Base-by-base conservation (phyloP, 164 flowering plant species). In the Echeveria elegans region DNA sequence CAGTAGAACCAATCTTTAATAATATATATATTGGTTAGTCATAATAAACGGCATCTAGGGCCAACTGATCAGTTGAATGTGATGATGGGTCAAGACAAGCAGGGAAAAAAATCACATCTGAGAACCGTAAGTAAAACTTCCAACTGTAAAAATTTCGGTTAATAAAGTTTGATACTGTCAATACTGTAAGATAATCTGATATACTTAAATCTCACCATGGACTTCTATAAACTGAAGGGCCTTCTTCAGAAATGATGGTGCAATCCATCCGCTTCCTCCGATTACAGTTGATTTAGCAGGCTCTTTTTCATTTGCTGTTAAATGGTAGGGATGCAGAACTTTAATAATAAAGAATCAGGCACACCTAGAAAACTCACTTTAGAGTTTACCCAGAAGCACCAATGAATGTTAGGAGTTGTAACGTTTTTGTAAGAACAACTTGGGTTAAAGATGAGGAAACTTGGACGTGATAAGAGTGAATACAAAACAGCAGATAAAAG, bases 181-280 rank as follows among this genome's bases (percentile, higher is more conserved):
- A 10, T 11, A 28, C 3, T 34, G 3, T 7, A 3, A 34, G 3
- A 34, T 34, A n/a, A n/a, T n/a, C n/a, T 34, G 3, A 3, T 3
- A 34, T 3, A 34, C 7, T 7, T 3, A 11, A 28, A 28, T 56
- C 75, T 78, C 72, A 90, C 97, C 97, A 71, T 82, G 68, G 66
- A 84, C 82, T 74, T 90, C 97, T 38, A 88, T 68, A 72, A 84
- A 90, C 62, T 75, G 77, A 40, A 90, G 89, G 31, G 97, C 95
- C 73, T 90, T 90, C 69, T 90, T 95, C 83, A 90, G 70, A 74
- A 90, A 88, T 34, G 97, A 86, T 68, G 97, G 97, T n/a, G n/a
- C 69, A 82, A 28, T 65, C 97, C 97, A 79, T 90, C 97, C 72
- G 82, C 77, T 69, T 90, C 95, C 78, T 90, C 95, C 93, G 71